Base-by-base conservation (phyloP, 345 rosid species). In the Eucalyptus dawsonii region DNA sequence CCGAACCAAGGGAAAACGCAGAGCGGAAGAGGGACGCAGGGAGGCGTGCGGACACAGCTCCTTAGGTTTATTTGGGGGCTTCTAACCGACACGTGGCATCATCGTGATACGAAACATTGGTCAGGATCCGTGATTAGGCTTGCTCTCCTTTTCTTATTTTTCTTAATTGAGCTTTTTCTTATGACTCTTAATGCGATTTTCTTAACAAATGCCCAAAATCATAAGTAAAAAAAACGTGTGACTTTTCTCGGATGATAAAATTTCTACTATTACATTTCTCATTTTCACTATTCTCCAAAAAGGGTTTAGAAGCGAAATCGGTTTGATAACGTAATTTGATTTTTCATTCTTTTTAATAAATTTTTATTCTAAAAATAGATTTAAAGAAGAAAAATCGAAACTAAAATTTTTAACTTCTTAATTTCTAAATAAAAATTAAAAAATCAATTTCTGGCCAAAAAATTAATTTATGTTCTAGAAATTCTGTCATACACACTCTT, bases 281-380 rank as follows among this genome's bases (percentile, higher is more conserved):
- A 3, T 11, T 47, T 47, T 47, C 12, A 9, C 4, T 1, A 1
- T 10, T 47, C 12, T 10, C 13, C 13, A 47, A 47, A 47, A 11
- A 1, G 9, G 4, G 11, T 47, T 47, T 47, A 45, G 0, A 47
- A 11, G 0, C 0, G 0, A 47, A 47, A 47, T 10, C 1, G 1
- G 13, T 47, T 47, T 47, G 49, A 3, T 47, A 11, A 47, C 5
- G 49, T 11, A 47, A 47, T 47, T 47, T 47, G 12, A 47, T 47
- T 47, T 47, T 47, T 47, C 4, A n/a, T n/a, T n/a, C n/a, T n/a
- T n/a, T n/a, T n/a, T n/a, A n/a, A n/a, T 11, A 47, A 11, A 47
- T 47, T 47, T 47, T 11, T 47, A 47, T 47, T 47, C 4, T 11
- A 11, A 11, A 47, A 47, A 47, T 47, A 47, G 1, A 47, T 47